Evolutionary conservation across 352 stramenopile species (phyloP).

Genomic region (Thraustotheca clavata): DNA sequence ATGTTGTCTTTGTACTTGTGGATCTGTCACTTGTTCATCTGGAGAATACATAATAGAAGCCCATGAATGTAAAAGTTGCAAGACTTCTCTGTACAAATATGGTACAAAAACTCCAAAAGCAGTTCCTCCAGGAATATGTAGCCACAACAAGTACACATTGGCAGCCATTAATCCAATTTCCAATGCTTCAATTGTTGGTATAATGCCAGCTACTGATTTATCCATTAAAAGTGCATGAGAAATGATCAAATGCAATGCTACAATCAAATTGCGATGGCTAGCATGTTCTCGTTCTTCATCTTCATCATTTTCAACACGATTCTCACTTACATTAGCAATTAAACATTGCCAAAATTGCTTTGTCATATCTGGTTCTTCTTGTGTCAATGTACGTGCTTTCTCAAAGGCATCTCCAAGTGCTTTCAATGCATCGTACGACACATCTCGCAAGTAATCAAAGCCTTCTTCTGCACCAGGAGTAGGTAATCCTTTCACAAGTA

Average conservation of each 20-base stretch:
- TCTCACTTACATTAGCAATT: background rate
- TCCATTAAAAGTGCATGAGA: background rate
- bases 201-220: background rate
- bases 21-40: background rate
- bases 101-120: constrained; percentile 81
- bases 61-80: constrained; percentile 78
- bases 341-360: background rate
- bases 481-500: background rate
- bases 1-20: background rate
- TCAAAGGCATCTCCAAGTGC: background rate
- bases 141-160: constrained; percentile 71
- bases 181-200: constrained; percentile 24
- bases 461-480: background rate
- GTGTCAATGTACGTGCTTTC: background rate
- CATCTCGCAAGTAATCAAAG: background rate
- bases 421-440: background rate
- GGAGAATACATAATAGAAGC: constrained; percentile 18
- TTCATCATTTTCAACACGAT: background rate
- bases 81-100: constrained; percentile 72
- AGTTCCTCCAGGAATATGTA: constrained; percentile 68
- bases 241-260: background rate
- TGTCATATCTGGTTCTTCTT: background rate
- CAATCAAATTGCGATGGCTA: background rate
- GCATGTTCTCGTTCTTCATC: background rate
- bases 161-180: constrained; percentile 51